These are phyloP conservation scores for Durusdinium trenchii DNA, from an alignment of 73 alveolate genomes.

Conservation along the genomic window DNA sequence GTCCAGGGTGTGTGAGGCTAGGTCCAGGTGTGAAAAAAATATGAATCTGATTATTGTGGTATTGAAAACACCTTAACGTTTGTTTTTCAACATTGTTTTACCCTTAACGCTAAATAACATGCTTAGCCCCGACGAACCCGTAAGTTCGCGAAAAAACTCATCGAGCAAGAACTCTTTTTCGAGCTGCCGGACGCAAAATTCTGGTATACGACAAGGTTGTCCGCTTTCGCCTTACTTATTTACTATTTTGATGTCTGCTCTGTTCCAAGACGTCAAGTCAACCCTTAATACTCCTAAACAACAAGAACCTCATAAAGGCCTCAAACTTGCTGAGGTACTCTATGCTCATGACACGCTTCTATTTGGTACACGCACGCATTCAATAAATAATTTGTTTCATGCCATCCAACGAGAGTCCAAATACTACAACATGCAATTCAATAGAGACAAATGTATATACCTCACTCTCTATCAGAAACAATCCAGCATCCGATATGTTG, in stretches of 20 bases:
- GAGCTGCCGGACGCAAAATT: not conserved
- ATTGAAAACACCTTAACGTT: no score
- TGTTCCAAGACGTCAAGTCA: not conserved
- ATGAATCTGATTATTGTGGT: no score
- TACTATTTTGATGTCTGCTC: not conserved
- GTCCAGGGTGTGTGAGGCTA: no score
- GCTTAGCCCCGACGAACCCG: no score
- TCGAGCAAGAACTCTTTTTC: not conserved
- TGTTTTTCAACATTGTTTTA: no score
- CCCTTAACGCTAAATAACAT: no score
- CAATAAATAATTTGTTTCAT: not conserved
- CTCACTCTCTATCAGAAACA: not conserved
- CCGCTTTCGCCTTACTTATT: not conserved
- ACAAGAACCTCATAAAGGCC: not conserved
- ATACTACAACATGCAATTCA: not conserved
- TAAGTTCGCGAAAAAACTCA: no score
- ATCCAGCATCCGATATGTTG: not conserved
- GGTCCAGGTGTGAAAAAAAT: no score
- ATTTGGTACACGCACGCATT: not conserved
- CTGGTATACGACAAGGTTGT: no score
- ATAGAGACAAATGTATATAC: not conserved
- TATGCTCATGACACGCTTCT: not conserved
- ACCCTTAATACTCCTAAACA: not conserved
- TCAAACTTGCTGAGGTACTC: not conserved
- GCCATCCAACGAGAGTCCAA: not conserved